Conservation (phyloP, 2,329 filamentous ascomycete species). For the Pochonia chlamydosporia region DNA sequence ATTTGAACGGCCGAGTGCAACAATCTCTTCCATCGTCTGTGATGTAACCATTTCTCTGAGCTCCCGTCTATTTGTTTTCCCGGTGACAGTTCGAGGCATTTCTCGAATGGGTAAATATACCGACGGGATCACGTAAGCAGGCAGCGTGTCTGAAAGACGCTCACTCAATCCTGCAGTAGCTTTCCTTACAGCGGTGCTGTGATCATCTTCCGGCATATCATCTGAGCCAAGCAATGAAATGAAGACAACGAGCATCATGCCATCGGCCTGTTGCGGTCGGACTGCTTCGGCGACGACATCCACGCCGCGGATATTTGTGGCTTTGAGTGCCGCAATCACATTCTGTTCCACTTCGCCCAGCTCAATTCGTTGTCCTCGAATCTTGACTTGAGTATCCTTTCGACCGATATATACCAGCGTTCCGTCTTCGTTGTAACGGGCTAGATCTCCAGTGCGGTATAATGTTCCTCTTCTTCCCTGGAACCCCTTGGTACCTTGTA, state of each 20-base stretch:
- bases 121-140: slow-evolving; percentile 8
- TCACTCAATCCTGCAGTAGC: slow-evolving; percentile 1
- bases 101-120: slow-evolving; percentile 6
- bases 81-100: slow-evolving; percentile 6
- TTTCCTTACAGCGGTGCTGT: neutral
- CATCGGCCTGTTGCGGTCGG: neutral
- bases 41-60: slow-evolving; percentile 1
- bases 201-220: neutral
- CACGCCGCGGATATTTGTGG: neutral
- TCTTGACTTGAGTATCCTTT: slow-evolving; percentile 48
- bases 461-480: slow-evolving; percentile 11
- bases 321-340: neutral
- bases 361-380: slow-evolving; percentile 42
- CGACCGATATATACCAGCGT: slow-evolving; percentile 35
- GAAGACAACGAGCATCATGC: neutral
- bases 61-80: slow-evolving; percentile 6
- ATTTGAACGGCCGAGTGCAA: slow-evolving; percentile 5
- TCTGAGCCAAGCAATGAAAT: neutral
- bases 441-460: slow-evolving; percentile 30
- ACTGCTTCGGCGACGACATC: slow-evolving; percentile 3
- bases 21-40: slow-evolving; percentile 6
- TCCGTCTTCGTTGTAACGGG: slow-evolving; percentile 23
- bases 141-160: neutral
- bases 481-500: slow-evolving; percentile 13
- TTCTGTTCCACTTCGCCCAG: slow-evolving; percentile 9